These are phyloP conservation scores for Trichosporon coremiiforme DNA, from an alignment of 1,284 basidiomycete species.

Conservation along the genomic window DNA sequence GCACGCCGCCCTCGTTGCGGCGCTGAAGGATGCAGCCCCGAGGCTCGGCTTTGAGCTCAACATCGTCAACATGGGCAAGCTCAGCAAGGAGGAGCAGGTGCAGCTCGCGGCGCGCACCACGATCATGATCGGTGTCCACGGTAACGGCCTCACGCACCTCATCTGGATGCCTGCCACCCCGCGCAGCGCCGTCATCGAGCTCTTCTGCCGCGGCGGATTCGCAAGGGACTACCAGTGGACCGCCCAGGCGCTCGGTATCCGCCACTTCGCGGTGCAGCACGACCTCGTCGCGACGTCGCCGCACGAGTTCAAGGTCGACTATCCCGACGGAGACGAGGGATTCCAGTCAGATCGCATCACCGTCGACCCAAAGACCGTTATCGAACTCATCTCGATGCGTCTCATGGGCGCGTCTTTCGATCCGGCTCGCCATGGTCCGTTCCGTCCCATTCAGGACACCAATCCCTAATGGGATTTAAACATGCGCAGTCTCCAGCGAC, in stretches of 20 bases:
- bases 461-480: background rate
- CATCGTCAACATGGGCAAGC: constrained; percentile 53
- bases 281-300: constrained; percentile 61
- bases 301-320: constrained; percentile 62
- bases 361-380: constrained; percentile 75
- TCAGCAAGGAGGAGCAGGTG: constrained; percentile 56
- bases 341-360: constrained; percentile 74
- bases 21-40: constrained; percentile 62
- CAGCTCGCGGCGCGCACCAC: constrained; percentile 66
- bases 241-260: constrained; percentile 54
- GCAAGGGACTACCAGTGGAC: constrained; percentile 57
- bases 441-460: too few species aligned
- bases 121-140: constrained; percentile 76
- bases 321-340: constrained; percentile 64
- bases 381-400: constrained; percentile 81
- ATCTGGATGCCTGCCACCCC: constrained; percentile 57
- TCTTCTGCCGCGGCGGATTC: constrained; percentile 55
- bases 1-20: constrained; percentile 64
- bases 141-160: constrained; percentile 66
- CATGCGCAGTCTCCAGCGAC: background rate
- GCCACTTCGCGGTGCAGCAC: constrained; percentile 56
- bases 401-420: constrained; percentile 65
- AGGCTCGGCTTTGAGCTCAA: constrained; percentile 66
- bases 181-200: constrained; percentile 55
- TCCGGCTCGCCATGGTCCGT: too few species aligned